Evolutionary conservation across 2,329 filamentous ascomycete species (phyloP).

Genomic region (Apiospora rasikravindrae): DNA sequence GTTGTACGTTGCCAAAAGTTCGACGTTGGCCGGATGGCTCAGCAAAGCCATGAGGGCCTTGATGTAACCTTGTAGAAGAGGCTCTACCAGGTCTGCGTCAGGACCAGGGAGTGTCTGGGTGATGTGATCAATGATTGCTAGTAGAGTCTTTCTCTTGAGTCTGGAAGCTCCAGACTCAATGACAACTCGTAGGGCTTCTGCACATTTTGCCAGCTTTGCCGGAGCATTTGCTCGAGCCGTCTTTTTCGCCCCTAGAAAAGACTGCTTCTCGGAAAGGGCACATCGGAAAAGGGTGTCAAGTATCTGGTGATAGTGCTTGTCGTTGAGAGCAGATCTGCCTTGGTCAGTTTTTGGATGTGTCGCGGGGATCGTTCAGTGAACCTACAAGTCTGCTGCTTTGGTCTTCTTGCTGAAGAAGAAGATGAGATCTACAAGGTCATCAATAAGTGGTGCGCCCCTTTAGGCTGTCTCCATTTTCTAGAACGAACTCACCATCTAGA

Average conservation of each 20-base stretch:
- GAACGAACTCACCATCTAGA: constrained; percentile 43
- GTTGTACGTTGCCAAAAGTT: constrained; percentile 68
- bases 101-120: constrained; percentile 71
- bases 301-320: constrained; percentile 81
- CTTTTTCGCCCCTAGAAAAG: constrained; percentile 60
- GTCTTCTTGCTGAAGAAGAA: constrained; percentile 44
- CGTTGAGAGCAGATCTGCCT: constrained; percentile 55
- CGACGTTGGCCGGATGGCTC: constrained; percentile 75
- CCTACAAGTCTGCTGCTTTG: constrained; percentile 43
- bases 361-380: background rate
- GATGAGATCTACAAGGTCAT: constrained; percentile 40
- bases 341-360: background rate
- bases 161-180: constrained; percentile 71
- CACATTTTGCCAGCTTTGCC: constrained; percentile 67
- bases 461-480: background rate
- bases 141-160: constrained; percentile 78
- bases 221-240: constrained; percentile 52
- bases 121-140: constrained; percentile 81
- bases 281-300: constrained; percentile 81
- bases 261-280: constrained; percentile 69
- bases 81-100: constrained; percentile 68
- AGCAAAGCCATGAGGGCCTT: constrained; percentile 76
- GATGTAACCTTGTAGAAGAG: constrained; percentile 77
- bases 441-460: background rate
- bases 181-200: constrained; percentile 72